A percentile compares a stretch with the other conserved stretches of the same genome.
phyloP scores from a whole-genome alignment of 2,329 filamentous ascomycete species.

The Penicillium sp. region DNA sequence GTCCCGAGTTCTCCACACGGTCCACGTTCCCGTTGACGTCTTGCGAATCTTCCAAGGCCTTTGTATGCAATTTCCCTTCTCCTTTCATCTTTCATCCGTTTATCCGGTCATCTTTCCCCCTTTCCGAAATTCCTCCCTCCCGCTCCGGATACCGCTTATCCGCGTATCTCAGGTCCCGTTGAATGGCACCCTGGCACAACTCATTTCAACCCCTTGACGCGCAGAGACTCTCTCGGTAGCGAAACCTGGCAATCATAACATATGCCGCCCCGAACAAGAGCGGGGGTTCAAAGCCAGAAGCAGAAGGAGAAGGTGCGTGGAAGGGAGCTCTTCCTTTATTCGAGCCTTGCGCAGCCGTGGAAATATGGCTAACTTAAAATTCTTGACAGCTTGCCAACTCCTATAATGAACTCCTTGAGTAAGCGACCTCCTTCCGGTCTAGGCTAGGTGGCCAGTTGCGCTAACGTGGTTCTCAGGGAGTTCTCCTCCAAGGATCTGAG shows the following conservation, averaged over 20 bases:
- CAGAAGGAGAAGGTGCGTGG: conserved; percentile 56
- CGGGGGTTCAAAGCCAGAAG: conserved; percentile 58
- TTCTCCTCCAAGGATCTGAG: conserved; percentile 89
- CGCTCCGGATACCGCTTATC: conserved; percentile 1
- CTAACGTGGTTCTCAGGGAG: conserved; percentile 60
- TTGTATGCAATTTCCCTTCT: conserved; percentile 13
- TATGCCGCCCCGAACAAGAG: conserved; percentile 46
- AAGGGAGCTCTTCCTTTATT: not conserved
- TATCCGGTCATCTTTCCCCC: not conserved
- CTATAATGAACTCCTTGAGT: conserved; percentile 95
- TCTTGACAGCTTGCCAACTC: conserved; percentile 79
- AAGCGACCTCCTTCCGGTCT: conserved; percentile 41
- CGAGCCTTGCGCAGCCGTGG: not conserved
- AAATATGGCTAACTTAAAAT: conserved; percentile 14
- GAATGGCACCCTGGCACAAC: conserved; percentile 22
- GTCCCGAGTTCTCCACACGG: conserved; percentile 21
- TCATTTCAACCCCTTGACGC: conserved; percentile 13
- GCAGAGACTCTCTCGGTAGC: conserved; percentile 21
- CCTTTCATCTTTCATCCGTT: not conserved
- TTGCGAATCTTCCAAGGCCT: conserved; percentile 5
- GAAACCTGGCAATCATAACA: conserved; percentile 34
- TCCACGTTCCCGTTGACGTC: conserved; percentile 28
- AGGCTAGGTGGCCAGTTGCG: conserved; percentile 3
- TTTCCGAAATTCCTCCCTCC: not conserved
- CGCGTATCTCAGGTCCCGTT: conserved; percentile 8